phyloP scores from a whole-genome alignment of 139 green algal species.

The Haematococcus lacustris region DNA sequence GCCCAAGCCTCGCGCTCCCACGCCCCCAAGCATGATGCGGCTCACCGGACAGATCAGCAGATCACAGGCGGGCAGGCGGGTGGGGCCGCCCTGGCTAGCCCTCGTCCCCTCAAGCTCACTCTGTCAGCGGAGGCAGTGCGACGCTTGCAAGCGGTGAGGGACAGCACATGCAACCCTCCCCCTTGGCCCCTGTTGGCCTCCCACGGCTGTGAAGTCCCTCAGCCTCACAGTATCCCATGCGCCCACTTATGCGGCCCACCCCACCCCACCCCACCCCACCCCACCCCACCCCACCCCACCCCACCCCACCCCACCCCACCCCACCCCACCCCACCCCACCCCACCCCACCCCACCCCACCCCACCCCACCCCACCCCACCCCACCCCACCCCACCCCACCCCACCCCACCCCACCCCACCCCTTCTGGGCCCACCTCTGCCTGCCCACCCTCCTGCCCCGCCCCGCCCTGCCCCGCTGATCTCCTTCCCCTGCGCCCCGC shows the following conservation, averaged over 20 bases:
- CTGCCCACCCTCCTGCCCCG: neutral
- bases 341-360: neutral
- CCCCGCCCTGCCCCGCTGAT: neutral
- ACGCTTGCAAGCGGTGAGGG: slow-evolving; percentile 2
- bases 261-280: neutral
- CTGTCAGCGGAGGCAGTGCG: neutral
- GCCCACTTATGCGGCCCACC: neutral
- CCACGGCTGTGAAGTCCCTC: neutral
- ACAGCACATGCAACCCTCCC: neutral
- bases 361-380: neutral
- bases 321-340: neutral
- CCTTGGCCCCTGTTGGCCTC: neutral
- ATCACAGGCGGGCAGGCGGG: too few species aligned
- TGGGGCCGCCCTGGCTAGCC: neutral
- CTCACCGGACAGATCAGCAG: too few species aligned
- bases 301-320: neutral
- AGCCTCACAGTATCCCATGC: neutral
- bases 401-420: neutral
- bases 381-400: neutral
- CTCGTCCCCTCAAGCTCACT: neutral
- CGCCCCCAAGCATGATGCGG: too few species aligned
- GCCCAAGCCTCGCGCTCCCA: too few species aligned
- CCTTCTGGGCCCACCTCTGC: neutral
- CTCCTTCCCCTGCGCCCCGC: neutral
- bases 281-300: neutral